Evolutionary conservation across 163 green algal species (phyloP).

Genomic region (Volvox carteri): DNA sequence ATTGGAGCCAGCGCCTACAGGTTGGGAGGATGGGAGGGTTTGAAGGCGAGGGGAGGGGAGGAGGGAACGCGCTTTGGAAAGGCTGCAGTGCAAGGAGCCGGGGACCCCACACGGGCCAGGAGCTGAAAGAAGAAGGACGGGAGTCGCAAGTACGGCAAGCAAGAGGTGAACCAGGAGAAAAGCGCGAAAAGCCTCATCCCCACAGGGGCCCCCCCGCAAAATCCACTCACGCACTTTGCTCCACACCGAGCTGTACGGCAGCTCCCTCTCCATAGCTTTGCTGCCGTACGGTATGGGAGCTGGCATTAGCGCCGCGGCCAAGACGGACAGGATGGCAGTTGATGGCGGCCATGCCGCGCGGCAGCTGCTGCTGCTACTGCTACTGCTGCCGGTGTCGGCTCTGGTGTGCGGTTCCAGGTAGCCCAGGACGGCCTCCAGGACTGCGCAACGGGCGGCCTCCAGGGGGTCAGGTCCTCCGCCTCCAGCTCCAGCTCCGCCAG

Average conservation of each 20-base stretch:
- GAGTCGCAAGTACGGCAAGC: too few relatives aligned
- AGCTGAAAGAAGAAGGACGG: too few relatives aligned
- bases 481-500: neutral
- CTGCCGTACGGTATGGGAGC: conserved; percentile 6
- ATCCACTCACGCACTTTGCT: neutral
- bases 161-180: too few relatives aligned
- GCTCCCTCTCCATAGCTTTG: neutral
- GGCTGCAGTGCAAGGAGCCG: too few relatives aligned
- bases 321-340: conserved; percentile 8
- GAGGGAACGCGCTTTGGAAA: too few relatives aligned
- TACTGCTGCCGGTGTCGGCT: neutral
- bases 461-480: neutral
- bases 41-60: neutral
- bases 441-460: neutral
- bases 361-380: neutral
- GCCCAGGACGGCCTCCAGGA: neutral
- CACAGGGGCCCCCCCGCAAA: too few relatives aligned
- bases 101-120: too few relatives aligned
- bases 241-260: neutral
- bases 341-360: neutral
- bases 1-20: conserved; percentile 1
- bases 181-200: too few relatives aligned
- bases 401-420: neutral
- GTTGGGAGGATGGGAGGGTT: neutral
- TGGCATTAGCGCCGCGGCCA: conserved; percentile 39